Conservation (phyloP, 495 filamentous ascomycete species). For the Talaromyces borbonicus region DNA sequence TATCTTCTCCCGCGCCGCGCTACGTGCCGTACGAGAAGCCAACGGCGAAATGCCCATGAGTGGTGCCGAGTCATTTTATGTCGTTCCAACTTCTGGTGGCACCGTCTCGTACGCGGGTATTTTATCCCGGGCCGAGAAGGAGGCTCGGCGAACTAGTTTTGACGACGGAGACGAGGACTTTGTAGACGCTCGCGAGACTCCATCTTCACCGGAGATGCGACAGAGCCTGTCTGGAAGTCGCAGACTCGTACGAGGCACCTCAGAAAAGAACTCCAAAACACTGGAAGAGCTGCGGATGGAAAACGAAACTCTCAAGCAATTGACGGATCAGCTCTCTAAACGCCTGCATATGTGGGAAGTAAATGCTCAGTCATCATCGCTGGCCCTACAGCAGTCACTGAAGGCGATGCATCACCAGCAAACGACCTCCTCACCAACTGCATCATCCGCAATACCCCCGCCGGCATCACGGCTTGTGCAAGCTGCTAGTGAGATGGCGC, state of each 20-base stretch:
- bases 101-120: conserved; percentile 87
- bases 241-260: conserved; percentile 13
- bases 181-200: conserved; percentile 74
- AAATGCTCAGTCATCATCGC: conserved; percentile 67
- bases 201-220: conserved; percentile 38
- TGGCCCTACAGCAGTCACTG: conserved; percentile 73
- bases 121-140: conserved; percentile 59
- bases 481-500: conserved; percentile 4
- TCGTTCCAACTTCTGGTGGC: conserved; percentile 83
- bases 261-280: conserved; percentile 40
- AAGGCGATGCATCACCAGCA: conserved; percentile 53
- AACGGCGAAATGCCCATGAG: conserved; percentile 25
- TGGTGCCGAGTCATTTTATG: conserved; percentile 80
- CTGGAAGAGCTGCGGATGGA: conserved; percentile 77
- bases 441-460: conserved; percentile 19
- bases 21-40: conserved; percentile 55
- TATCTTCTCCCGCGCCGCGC: conserved; percentile 69
- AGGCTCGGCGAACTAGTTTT: conserved; percentile 37
- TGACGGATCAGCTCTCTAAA: conserved; percentile 68
- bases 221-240: conserved; percentile 20
- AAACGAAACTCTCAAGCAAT: conserved; percentile 63
- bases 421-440: conserved; percentile 25
- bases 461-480: conserved; percentile 10
- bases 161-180: conserved; percentile 68
- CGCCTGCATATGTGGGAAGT: conserved; percentile 79